phyloP scores from a whole-genome alignment of 345 rosid genomes.

The Syzygium aromaticum region DNA sequence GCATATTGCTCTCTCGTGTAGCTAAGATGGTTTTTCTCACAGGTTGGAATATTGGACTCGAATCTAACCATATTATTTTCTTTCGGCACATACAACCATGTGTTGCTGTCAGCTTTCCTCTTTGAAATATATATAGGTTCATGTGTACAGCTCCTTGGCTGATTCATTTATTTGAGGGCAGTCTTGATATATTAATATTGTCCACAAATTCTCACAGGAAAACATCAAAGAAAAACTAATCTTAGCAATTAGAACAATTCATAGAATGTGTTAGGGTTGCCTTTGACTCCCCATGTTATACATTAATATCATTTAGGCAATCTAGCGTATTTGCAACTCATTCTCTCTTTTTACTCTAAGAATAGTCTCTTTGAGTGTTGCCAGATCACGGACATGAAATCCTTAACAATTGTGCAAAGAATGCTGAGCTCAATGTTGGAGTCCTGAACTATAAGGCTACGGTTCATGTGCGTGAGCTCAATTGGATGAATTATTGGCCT shows the following conservation, averaged over 20 bases:
- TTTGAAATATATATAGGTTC: background rate
- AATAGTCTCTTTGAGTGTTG: background rate
- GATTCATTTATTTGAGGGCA: background rate
- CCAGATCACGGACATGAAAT: constrained; percentile 57
- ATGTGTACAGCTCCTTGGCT: background rate
- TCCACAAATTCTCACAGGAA: too few relatives aligned
- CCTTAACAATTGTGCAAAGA: constrained; percentile 60
- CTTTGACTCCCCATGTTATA: background rate
- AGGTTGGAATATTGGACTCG: constrained; percentile 17
- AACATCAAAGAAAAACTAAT: too few relatives aligned
- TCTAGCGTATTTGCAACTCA: background rate
- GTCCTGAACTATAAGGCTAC: constrained; percentile 27
- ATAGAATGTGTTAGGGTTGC: too few relatives aligned
- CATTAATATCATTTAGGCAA: background rate
- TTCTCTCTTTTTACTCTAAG: background rate
- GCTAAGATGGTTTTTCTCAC: constrained; percentile 72
- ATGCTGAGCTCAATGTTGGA: constrained; percentile 37
- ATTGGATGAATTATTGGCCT: constrained; percentile 78
- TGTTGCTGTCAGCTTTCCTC: background rate
- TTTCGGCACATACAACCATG: background rate
- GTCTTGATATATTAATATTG: background rate
- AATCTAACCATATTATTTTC: background rate
- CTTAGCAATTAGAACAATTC: too few relatives aligned
- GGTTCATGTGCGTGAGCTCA: constrained; percentile 61
- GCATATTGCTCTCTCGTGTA: constrained; percentile 59